Evolutionary conservation across 768 basidiomycete species (phyloP), one percentile per base, ranked within the genome.

Genomic region (Psilocybe sp.): DNA sequence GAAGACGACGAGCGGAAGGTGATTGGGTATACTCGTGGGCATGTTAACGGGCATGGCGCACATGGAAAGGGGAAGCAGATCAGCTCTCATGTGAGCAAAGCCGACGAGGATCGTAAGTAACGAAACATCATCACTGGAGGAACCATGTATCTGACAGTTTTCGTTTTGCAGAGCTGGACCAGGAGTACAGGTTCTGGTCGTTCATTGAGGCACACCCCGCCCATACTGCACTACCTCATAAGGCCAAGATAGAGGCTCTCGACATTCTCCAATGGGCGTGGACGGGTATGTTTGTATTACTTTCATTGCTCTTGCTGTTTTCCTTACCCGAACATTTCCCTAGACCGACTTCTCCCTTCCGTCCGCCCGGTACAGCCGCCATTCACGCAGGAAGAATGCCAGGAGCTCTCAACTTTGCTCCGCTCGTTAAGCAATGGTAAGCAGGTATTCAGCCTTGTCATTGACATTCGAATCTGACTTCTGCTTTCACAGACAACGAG

Each of bases 181-280:
- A 82, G 59, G 87, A 89, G 60, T 89, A 86, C 57, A 74, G 85
- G 47, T 92, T 90, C 60, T 92, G 91, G 91, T 70, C 80, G 5
- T 92, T 84, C 60, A 77, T 92, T 68, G 86, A 90, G 64, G 68
- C 78, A 32, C 89, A 92, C 57, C 90, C 90, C 0, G 87, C 86
- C 0, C 90, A 92, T 62, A 69, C 74, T 7, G 60, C 75, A 0
- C 70, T 92, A 20, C 78, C 84, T 7, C 58, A 67, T 6, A 75
- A 72, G 38, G 83, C 85, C 9, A 76, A 76, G 43, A 66, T 71
- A 0, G 89, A 92, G 55, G 90, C 90, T 1, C 73, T 86, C 59
- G 87, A 92, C 47, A 79, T 80, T 0, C 69, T 92, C 54, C 87
- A 80, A 18, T 92, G 91, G 90, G 81, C 85, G 8, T 89, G 86